These are phyloP conservation scores for Chalciporus piperatus DNA, from an alignment of 768 basidiomycete genomes.

Conservation along the genomic window DNA sequence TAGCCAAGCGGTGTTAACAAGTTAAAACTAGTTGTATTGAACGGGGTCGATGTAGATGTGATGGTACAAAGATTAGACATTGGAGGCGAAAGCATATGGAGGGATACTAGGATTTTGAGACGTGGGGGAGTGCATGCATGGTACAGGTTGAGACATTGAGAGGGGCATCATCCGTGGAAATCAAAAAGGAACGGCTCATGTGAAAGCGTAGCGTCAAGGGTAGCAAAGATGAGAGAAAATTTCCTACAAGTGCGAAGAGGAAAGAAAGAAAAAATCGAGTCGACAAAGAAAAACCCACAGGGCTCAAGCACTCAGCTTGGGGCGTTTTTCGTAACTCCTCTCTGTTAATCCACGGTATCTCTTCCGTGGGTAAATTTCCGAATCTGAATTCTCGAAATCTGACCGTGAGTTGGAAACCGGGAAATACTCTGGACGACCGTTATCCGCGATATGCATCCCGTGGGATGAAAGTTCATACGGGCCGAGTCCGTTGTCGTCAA, in stretches of 20 bases:
- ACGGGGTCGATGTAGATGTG: constrained; percentile 13
- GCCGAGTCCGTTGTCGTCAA: constrained; percentile 23
- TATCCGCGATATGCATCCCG: constrained; percentile 16
- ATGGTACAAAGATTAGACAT: constrained; percentile 33
- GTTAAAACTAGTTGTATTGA: constrained; percentile 16
- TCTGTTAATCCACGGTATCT: constrained; percentile 18
- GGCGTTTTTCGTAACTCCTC: constrained; percentile 24
- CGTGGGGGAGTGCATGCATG: constrained; percentile 24
- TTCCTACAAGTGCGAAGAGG: constrained; percentile 2
- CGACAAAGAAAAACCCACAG: neutral
- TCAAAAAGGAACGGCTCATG: constrained; percentile 6
- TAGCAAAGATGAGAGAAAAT: constrained; percentile 6
- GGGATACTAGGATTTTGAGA: constrained; percentile 13
- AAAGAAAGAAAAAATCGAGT: constrained; percentile 5
- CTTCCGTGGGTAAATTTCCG: constrained; percentile 24
- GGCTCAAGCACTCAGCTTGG: constrained; percentile 28
- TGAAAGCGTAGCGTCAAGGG: constrained; percentile 13
- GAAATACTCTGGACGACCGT: constrained; percentile 32
- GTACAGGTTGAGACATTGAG: constrained; percentile 18
- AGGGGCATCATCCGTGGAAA: constrained; percentile 20
- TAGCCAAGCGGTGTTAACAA: constrained; percentile 12
- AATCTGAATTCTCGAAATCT: constrained; percentile 30
- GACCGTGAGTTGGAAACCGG: constrained; percentile 36
- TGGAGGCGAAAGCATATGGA: constrained; percentile 22
- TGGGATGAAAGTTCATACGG: constrained; percentile 28